Evolutionary conservation across 2,329 filamentous ascomycete genomes (phyloP).

Genomic region (Polytolypa hystricis): DNA sequence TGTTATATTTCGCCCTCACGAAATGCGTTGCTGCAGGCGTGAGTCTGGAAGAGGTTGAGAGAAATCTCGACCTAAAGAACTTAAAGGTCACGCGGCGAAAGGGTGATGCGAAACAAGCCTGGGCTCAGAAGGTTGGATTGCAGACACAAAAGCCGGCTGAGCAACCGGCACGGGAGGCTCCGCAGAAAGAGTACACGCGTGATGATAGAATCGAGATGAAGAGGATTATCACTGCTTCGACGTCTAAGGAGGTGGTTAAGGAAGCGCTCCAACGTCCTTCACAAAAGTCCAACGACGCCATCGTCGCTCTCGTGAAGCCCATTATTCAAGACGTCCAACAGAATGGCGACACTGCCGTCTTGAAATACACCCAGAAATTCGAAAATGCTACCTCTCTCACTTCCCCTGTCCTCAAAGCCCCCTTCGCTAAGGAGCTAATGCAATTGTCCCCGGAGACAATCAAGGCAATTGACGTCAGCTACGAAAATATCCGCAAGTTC

Average conservation of each 20-base stretch:
- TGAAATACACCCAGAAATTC: slow-evolving; percentile 95
- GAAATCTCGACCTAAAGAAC: slow-evolving; percentile 85
- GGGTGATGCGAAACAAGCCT: slow-evolving; percentile 89
- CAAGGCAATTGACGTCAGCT: slow-evolving; percentile 85
- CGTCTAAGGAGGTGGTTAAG: slow-evolving; percentile 53
- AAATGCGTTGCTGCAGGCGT: slow-evolving; percentile 81
- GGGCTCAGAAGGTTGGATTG: slow-evolving; percentile 73
- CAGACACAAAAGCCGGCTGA: slow-evolving; percentile 20
- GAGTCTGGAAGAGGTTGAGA: slow-evolving; percentile 77
- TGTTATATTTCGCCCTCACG: slow-evolving; percentile 91
- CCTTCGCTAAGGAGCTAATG: slow-evolving; percentile 80
- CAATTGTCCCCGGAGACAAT: slow-evolving; percentile 71
- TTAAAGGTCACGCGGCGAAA: slow-evolving; percentile 88
- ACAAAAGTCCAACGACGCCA: slow-evolving; percentile 87
- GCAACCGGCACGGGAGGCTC: slow-evolving; percentile 31
- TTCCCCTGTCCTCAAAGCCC: slow-evolving; percentile 78
- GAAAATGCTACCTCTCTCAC: slow-evolving; percentile 88
- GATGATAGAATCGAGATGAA: slow-evolving; percentile 67
- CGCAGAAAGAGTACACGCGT: slow-evolving; percentile 42
- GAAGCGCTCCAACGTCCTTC: slow-evolving; percentile 77
- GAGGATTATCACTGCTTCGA: slow-evolving; percentile 58
- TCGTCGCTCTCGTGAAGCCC: slow-evolving; percentile 79
- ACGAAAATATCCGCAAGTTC: slow-evolving; percentile 88
- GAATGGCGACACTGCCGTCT: slow-evolving; percentile 74
- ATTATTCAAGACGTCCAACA: slow-evolving; percentile 81